Conservation (phyloP, 495 filamentous ascomycete species). For the Tuber indicum region DNA sequence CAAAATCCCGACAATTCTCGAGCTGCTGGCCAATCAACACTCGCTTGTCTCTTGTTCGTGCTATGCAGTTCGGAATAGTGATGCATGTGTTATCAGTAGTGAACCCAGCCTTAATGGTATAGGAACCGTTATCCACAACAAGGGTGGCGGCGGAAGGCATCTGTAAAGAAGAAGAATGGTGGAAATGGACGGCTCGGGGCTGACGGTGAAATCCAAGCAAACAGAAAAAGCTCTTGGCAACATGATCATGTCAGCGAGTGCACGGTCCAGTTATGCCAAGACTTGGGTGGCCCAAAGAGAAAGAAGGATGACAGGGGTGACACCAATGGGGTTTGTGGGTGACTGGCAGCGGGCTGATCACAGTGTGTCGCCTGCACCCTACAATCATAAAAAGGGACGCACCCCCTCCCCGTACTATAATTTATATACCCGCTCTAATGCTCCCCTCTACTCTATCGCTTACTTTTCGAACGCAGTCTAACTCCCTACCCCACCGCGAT, state of each 20-base stretch:
- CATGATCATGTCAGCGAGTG: background rate
- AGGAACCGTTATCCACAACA: slow-evolving; percentile 88
- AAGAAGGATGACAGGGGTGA: background rate
- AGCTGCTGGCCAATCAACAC: slow-evolving; percentile 74
- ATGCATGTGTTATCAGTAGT: slow-evolving; percentile 53
- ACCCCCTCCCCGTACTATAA: background rate
- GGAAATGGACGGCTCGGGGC: background rate
- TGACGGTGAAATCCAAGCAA: background rate
- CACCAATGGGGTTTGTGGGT: background rate
- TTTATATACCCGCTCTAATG: background rate
- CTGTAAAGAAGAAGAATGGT: background rate
- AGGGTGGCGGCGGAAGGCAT: slow-evolving; percentile 63
- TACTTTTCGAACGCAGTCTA: slow-evolving; percentile 4
- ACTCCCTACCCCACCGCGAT: background rate
- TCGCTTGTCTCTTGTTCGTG: slow-evolving; percentile 69
- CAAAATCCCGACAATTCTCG: slow-evolving; percentile 77
- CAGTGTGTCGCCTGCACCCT: background rate
- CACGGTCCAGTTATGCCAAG: background rate
- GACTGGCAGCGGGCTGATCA: background rate
- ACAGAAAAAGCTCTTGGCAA: background rate
- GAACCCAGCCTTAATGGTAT: slow-evolving; percentile 90
- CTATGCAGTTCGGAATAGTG: slow-evolving; percentile 80
- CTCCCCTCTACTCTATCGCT: background rate
- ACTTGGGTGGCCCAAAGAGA: background rate
- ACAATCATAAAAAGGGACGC: slow-evolving; percentile 1